These are phyloP conservation scores for Heliosperma pusillum DNA, from an alignment of 148 eudicot genomes.

Conservation along the genomic window DNA sequence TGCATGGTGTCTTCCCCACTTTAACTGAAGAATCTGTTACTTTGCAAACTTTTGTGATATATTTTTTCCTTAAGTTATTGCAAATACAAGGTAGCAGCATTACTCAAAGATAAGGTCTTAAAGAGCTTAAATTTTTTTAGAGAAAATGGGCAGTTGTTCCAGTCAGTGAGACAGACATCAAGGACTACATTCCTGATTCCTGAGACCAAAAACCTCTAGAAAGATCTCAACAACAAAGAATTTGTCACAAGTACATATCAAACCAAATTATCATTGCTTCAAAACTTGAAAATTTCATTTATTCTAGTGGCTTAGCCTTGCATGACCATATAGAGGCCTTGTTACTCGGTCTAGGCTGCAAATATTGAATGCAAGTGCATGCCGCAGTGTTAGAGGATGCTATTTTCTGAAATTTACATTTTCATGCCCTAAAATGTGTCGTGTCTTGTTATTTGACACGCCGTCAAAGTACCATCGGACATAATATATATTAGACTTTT, in stretches of 20 bases:
- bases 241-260: not conserved
- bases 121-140: not conserved
- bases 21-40: not conserved
- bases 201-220: not conserved
- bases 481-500: too few species aligned
- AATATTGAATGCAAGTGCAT: too few species aligned
- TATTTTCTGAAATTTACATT: too few species aligned
- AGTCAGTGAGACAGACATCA: not conserved
- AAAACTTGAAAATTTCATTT: too few species aligned
- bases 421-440: too few species aligned
- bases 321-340: too few species aligned
- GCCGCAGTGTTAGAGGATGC: too few species aligned
- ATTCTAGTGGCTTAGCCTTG: too few species aligned
- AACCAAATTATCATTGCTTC: not conserved
- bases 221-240: not conserved
- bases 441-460: too few species aligned
- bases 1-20: not conserved
- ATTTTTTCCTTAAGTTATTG: not conserved
- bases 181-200: not conserved
- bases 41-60: not conserved
- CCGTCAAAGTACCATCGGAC: not conserved
- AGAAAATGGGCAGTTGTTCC: not conserved
- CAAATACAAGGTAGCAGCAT: not conserved
- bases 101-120: not conserved
- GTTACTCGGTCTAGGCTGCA: too few species aligned